Base-by-base conservation (phyloP, 1,284 basidiomycete species). In the Fomitopsis palustris region DNA sequence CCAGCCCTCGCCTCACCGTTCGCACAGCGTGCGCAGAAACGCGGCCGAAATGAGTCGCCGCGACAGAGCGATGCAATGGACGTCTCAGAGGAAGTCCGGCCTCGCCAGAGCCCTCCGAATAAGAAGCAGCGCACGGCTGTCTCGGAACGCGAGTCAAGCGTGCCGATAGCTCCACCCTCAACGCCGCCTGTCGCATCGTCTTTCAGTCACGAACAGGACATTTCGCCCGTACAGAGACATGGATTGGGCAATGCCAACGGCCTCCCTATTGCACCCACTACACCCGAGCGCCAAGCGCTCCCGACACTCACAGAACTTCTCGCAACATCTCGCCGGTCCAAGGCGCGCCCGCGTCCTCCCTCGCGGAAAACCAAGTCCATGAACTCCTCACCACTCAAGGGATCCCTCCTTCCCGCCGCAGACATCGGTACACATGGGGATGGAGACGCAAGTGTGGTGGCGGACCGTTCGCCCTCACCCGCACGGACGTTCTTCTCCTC, bases 401-500 rank as follows among this genome's bases (percentile, higher is more conserved):
- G 16, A 39, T 55, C 33, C 23, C 59, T 59, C 25, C 56, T 62
- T 1, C 56, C 49, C n/a, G 31, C 49, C 9, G 31, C 54, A 42
- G 60, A 35, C 5, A 37, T 37, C 35, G 35, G 35, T 37, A 14
- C 35, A 37, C 35, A 14, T 25, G 56, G 53, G 42, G 39, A 31
- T 12, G 59, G 51, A 33, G 37, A 45, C 54, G 58, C 35, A 43
- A 63, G 58, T 21, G 55, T 9, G 55, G 56, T 25, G 59, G 54
- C 42, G 59, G 37, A 59, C 57, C 39, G 58, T 19, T 60, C 61
- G 14, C 69, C 75, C n/a, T 73, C 67, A 51, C 65, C 76, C 29
- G 61, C 72, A 14, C 77, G 72, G 63, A 78, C 78, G 5, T 73
- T 74, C 60, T 76, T 78, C 62, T 80, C 79, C 29, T 77, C 76